Evolutionary conservation across 805 yeast species (phyloP).

Genomic region (Dipodascus geniculatus): DNA sequence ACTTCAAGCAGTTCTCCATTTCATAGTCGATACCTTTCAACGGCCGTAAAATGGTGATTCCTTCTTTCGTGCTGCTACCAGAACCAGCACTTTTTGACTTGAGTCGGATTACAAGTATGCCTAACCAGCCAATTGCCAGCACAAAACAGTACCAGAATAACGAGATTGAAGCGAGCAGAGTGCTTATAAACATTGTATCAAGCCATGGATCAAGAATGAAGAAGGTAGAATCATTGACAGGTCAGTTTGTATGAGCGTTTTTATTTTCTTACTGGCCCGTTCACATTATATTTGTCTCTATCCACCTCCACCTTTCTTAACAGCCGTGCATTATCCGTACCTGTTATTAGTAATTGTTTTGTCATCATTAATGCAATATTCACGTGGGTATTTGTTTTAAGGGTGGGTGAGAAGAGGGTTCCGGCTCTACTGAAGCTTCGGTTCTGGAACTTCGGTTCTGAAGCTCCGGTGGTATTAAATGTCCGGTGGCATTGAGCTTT

Average conservation of each 20-base stretch:
- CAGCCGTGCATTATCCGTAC: too few relatives aligned
- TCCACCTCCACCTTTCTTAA: too few relatives aligned
- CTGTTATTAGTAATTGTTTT: too few relatives aligned
- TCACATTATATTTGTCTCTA: too few relatives aligned
- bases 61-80: conserved; percentile 20
- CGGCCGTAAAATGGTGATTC: conserved; percentile 73
- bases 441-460: too few relatives aligned
- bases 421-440: too few relatives aligned
- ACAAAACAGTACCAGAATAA: conserved; percentile 1
- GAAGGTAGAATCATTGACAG: neutral
- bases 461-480: too few relatives aligned
- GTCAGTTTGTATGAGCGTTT: neutral
- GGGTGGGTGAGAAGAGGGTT: too few relatives aligned
- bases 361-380: too few relatives aligned
- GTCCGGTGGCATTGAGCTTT: too few relatives aligned
- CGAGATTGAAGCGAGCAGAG: neutral
- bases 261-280: neutral
- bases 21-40: conserved; percentile 80
- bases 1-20: conserved; percentile 51
- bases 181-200: neutral
- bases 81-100: neutral
- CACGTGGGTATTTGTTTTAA: too few relatives aligned
- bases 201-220: neutral
- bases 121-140: neutral
- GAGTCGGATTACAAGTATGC: neutral